Evolutionary conservation across 2,329 filamentous ascomycete genomes (phyloP).

Genomic region (Cladophialophora carrionii): DNA sequence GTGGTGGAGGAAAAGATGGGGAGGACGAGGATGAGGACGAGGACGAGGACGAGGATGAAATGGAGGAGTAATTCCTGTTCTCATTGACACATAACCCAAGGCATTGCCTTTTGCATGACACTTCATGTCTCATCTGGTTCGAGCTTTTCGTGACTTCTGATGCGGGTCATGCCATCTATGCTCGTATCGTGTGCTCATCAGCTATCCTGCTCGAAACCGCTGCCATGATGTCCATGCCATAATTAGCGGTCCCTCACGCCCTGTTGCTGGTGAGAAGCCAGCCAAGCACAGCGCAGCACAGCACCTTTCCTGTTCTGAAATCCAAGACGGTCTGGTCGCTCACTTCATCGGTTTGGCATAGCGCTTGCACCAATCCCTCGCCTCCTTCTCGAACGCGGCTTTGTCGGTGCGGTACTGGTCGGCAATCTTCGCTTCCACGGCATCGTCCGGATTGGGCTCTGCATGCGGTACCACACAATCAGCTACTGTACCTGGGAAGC

Average conservation of each 20-base stretch:
- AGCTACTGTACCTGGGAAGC: not conserved
- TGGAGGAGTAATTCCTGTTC: constrained; percentile 42
- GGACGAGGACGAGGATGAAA: constrained; percentile 17
- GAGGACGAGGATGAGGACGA: no score
- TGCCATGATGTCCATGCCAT: not conserved
- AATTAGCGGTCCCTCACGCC: not conserved
- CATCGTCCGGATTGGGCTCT: constrained; percentile 86
- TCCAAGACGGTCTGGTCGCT: not conserved
- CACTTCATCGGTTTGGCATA: constrained; percentile 60
- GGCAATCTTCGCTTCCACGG: constrained; percentile 82
- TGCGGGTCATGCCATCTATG: not conserved
- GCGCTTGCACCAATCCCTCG: constrained; percentile 70
- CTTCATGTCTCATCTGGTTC: not conserved
- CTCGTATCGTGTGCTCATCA: not conserved
- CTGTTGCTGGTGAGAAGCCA: not conserved
- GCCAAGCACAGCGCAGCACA: constrained; percentile 42
- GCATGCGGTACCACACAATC: constrained; percentile 36
- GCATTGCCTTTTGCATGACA: not conserved
- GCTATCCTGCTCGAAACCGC: not conserved
- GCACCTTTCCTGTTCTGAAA: constrained; percentile 16
- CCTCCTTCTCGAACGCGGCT: constrained; percentile 72
- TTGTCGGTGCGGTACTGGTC: constrained; percentile 76
- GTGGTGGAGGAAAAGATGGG: constrained; percentile 27
- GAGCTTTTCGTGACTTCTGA: not conserved
- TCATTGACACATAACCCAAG: not conserved